These are phyloP conservation scores for Amaranthus hypochondriacus DNA, from an alignment of 148 eudicot species.

Conservation along the genomic window DNA sequence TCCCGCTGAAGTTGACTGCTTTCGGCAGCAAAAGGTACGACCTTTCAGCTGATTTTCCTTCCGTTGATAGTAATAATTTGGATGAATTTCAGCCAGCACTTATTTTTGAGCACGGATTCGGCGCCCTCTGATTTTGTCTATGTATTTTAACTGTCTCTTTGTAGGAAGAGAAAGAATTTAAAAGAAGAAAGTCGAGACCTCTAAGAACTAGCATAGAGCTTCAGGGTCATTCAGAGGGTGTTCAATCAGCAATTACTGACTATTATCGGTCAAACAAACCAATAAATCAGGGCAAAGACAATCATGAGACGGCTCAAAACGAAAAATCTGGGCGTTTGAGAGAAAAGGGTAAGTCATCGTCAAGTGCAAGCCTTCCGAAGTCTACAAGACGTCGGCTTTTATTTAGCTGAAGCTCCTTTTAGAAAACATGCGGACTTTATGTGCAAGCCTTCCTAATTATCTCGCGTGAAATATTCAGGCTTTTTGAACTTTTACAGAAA, in stretches of 20 bases:
- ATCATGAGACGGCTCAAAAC: constrained; percentile 22
- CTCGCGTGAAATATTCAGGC: not conserved
- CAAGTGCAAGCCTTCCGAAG: constrained; percentile 52
- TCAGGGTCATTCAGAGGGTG: constrained; percentile 31
- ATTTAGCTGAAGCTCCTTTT: constrained; percentile 32
- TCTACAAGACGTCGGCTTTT: constrained; percentile 77
- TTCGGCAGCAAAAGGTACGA: constrained; percentile 60
- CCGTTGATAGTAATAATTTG: not conserved
- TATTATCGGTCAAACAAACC: constrained; percentile 67
- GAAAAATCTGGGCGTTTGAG: constrained; percentile 21
- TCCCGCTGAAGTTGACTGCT: constrained; percentile 54
- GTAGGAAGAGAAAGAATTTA: constrained; percentile 59
- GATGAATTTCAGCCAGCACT: not conserved
- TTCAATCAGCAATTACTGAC: constrained; percentile 66
- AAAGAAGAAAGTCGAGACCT: constrained; percentile 34
- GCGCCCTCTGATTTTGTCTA: not conserved
- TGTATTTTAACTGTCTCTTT: not conserved
- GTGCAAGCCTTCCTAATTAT: not conserved
- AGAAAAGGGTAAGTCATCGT: constrained; percentile 36
- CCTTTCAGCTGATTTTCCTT: not conserved
- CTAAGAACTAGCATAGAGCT: constrained; percentile 30
- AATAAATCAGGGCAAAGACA: constrained; percentile 24
- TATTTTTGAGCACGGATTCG: not conserved
- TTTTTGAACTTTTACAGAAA: not conserved
- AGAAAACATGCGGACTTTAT: not conserved